Evolutionary conservation across 2,329 filamentous ascomycete species (phyloP), one percentile per base, ranked within the genome.

Genomic region (Botrytis elliptica): DNA sequence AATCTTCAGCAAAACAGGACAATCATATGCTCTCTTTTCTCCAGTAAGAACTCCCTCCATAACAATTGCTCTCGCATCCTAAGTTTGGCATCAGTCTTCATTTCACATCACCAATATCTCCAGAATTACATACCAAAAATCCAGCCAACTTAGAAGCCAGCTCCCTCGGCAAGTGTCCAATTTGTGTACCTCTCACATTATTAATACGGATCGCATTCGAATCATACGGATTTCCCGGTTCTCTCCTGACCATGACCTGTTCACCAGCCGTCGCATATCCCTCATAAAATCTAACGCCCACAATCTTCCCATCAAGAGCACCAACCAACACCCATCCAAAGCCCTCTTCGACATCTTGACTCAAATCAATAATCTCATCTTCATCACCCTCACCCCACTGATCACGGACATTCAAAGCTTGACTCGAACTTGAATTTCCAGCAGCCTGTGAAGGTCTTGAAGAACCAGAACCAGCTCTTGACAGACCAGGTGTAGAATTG

Each of bases 141-240:
- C 87, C 88, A 0, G 93, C 90, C 71, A 97, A 83, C 81, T 92
- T 95, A n/a, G 85, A 83, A 0, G 90, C 93, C 36, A 93, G 79
- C 1, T 83, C 85, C 20, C 89, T 85, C 10, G 92, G 91, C 59
- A 97, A 85, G 82, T 97, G 93, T 0, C 94, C 94, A 77, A 97
- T 93, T 79, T 97, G 93, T 12, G 82, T 81, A 25, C 89, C 88
- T 79, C 92, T 87, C 22, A 95, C 92, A 81, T 96, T 97, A 78
- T 92, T 87, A 1, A 97, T 88, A 8, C 89, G 88, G 73, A 97
- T 93, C 0, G 93, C 93, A 82, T 96, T 96, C 9, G 77, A 76
- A 79, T 96, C 93, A 79, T 92, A 93, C 77, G 83, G 84, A 78
- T 95, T 95, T 1, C 82, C 79, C 2, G 92, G 90, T 79, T 95